phyloP scores from a whole-genome alignment of 805 yeast species.

The Metschnikowia santaceciliae region DNA sequence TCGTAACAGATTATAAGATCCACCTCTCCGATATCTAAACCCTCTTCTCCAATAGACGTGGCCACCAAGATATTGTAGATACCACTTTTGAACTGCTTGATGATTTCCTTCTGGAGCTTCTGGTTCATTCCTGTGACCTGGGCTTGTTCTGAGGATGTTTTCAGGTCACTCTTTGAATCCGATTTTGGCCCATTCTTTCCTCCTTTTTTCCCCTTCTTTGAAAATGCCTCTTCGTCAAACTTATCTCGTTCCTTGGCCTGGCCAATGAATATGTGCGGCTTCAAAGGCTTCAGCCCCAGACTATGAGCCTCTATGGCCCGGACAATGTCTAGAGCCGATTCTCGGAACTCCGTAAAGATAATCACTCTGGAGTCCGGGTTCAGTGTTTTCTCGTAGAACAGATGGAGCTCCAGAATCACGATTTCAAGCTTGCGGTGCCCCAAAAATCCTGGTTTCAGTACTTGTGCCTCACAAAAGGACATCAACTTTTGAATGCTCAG shows the following conservation, averaged over 20 bases:
- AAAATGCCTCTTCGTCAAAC: conserved; percentile 54
- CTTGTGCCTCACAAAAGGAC: conserved; percentile 39
- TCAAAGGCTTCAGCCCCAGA: conserved; percentile 24
- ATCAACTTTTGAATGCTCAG: conserved; percentile 45
- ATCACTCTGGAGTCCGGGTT: conserved; percentile 67
- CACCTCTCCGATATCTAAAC: conserved; percentile 96
- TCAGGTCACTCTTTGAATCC: conserved; percentile 22
- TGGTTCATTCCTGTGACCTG: conserved; percentile 87
- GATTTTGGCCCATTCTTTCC: conserved; percentile 32
- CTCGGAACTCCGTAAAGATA: conserved; percentile 83
- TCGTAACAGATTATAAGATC: conserved; percentile 91
- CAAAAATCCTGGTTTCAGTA: conserved; percentile 35
- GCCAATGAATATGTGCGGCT: conserved; percentile 89
- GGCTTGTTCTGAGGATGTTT: conserved; percentile 72
- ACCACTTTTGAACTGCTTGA: conserved; percentile 70
- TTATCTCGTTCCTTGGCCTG: conserved; percentile 75
- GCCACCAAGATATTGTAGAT: conserved; percentile 80
- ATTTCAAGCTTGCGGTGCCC: conserved; percentile 74
- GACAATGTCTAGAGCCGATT: conserved; percentile 85
- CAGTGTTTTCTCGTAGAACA: conserved; percentile 45
- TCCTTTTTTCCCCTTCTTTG: conserved; percentile 34
- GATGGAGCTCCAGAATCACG: conserved; percentile 51
- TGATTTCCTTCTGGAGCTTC: conserved; percentile 75
- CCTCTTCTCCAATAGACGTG: conserved; percentile 98
- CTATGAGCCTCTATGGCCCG: conserved; percentile 62